Conservation (phyloP, 176 grass and related monocot genomes). For the Puya raimondii region DNA sequence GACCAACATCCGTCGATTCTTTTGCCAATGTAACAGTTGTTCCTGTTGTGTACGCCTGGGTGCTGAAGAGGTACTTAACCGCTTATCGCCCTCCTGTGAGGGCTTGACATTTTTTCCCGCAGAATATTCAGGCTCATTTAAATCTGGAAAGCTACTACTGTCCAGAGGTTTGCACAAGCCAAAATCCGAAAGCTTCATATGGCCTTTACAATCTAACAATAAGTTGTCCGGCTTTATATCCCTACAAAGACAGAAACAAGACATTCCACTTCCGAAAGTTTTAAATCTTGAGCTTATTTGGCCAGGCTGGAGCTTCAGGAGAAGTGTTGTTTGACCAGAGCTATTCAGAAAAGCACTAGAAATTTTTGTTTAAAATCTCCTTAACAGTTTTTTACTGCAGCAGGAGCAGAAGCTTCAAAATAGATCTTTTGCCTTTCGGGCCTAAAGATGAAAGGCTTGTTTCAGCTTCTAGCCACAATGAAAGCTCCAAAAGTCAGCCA, state of each 20-base stretch:
- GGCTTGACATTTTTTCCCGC: slow-evolving; percentile 51
- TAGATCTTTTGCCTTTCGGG: too few species aligned
- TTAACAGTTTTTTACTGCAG: too few species aligned
- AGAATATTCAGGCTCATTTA: slow-evolving; percentile 78
- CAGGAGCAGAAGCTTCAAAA: too few species aligned
- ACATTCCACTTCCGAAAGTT: slow-evolving; percentile 15
- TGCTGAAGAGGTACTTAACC: slow-evolving; percentile 46
- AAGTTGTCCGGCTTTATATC: slow-evolving; percentile 99
- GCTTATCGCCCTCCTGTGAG: slow-evolving; percentile 43
- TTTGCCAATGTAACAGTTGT: slow-evolving; percentile 98
- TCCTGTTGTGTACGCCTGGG: slow-evolving; percentile 86
- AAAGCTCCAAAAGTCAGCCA: not conserved
- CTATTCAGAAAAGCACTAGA: too few species aligned
- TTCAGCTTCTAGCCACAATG: not conserved
- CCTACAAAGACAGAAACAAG: slow-evolving; percentile 40
- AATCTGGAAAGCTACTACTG: slow-evolving; percentile 84
- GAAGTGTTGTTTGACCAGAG: too few species aligned
- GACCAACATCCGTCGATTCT: slow-evolving; percentile 90
- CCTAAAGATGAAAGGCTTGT: slow-evolving; percentile 5
- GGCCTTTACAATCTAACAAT: slow-evolving; percentile 72
- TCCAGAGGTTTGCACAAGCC: slow-evolving; percentile 97
- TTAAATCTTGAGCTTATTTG: not conserved
- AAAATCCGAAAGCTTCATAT: slow-evolving; percentile 97
- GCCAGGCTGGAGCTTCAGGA: too few species aligned
- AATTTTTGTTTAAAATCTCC: too few species aligned